These are phyloP conservation scores for Sicyos baderoa DNA, from an alignment of 306 rosid genomes.

Conservation along the genomic window DNA sequence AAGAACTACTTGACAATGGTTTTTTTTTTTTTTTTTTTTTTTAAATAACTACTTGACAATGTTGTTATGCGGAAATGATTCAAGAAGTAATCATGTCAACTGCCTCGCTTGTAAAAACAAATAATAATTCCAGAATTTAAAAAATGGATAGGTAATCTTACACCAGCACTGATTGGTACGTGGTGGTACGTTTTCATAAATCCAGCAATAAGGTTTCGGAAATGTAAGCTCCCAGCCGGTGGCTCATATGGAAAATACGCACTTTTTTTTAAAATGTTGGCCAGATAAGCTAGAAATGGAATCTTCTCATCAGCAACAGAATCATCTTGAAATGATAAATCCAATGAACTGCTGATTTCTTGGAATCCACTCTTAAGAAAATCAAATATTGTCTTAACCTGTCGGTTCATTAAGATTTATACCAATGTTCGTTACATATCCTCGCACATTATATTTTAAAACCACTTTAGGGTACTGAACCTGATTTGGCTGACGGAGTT, in stretches of 20 bases:
- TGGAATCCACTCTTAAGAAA: conserved; percentile 86
- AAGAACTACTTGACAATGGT: no score
- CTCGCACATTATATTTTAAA: conserved; percentile 20
- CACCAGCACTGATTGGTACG: conserved; percentile 59
- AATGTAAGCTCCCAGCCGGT: conserved; percentile 85
- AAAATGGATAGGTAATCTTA: conserved; percentile 36
- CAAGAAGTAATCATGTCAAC: no score
- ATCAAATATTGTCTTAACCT: conserved; percentile 86
- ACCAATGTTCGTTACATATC: conserved; percentile 18
- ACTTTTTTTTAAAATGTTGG: conserved; percentile 54
- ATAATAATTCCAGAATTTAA: no score
- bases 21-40: no score
- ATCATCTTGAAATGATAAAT: conserved; percentile 84
- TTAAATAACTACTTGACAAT: no score
- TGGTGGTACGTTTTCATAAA: conserved; percentile 94
- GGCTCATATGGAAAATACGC: conserved; percentile 74
- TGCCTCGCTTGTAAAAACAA: no score
- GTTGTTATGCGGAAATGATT: no score
- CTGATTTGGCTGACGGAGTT: conserved; percentile 92
- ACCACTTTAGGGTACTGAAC: conserved; percentile 33
- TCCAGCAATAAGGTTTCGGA: conserved; percentile 81
- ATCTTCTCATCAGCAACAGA: conserved; percentile 98
- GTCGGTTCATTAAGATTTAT: conserved; percentile 31
- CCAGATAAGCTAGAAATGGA: conserved; percentile 83
- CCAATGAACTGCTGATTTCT: conserved; percentile 87